phyloP scores from a whole-genome alignment of 2,329 filamentous ascomycete species.

The Bipolaris oryzae region DNA sequence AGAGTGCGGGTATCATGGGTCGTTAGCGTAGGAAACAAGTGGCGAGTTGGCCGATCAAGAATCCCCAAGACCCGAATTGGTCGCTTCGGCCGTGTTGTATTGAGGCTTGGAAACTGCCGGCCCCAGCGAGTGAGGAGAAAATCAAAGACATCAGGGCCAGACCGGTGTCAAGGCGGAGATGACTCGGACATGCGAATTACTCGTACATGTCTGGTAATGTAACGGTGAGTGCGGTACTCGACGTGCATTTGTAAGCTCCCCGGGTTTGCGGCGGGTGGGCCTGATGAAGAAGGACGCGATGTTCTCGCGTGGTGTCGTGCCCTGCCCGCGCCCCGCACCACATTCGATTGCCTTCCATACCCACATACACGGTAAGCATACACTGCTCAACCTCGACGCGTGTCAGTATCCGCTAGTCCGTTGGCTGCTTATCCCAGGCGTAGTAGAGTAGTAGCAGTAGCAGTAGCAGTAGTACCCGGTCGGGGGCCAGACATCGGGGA shows the following conservation, averaged over 20 bases:
- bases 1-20: constrained; percentile 7
- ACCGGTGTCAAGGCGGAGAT: constrained; percentile 3
- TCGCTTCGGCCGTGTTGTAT: neutral
- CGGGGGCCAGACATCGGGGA: neutral
- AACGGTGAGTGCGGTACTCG: neutral
- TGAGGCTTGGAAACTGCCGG: constrained; percentile 4
- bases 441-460: neutral
- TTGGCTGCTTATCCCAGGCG: neutral
- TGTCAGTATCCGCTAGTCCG: neutral
- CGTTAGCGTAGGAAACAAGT: constrained; percentile 1
- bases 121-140: neutral
- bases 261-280: constrained; percentile 4
- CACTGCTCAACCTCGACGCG: neutral
- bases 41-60: constrained; percentile 3
- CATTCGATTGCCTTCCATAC: constrained; percentile 10
- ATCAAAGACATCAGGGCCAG: neutral
- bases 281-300: constrained; percentile 6
- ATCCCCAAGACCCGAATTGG: neutral
- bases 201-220: neutral
- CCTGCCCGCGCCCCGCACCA: constrained; percentile 1
- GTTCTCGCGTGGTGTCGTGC: constrained; percentile 6
- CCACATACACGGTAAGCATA: neutral
- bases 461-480: neutral
- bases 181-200: neutral
- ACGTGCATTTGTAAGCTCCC: constrained; percentile 14